Base-by-base conservation (phyloP, 805 yeast species). In the Vanderwaltozyma yarrowii region DNA sequence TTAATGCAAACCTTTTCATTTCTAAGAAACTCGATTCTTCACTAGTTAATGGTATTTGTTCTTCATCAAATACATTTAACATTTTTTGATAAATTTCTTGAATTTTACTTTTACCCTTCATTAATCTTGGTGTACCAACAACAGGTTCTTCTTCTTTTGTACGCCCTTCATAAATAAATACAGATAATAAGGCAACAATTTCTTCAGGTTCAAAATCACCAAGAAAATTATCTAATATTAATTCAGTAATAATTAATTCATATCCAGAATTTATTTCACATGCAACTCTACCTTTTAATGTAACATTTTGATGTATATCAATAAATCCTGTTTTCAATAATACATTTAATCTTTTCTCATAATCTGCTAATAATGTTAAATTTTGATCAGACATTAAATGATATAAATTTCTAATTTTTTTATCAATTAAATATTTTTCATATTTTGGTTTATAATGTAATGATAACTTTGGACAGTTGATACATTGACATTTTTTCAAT, bases 121-220 rank as follows among this genome's bases (percentile, higher is more conserved):
- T 92, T 36, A 92, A 68, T 35, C 94, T 69, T 18, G 96, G 95
- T 0, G 95, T 82, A 1, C 73, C 75, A 21, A 61, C 54, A 3
- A 73, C 63, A 7, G 75, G 78, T 42, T 79, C 94, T 14, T 69
- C 77, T 27, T 73, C 76, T 17, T 73, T 69, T 14, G 75, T 70
- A 26, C 61, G 49, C 1, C 96, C 97, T 52, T 92, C 96, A 54
- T 84, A 92, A 1, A 92, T 95, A 64, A 92, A 92, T 27, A 83
- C 85, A 0, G 96, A 86, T 24, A 92, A 62, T 35, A 92, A 66
- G 0, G 97, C 97, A n/a, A 88, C 96, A 44, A 92, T 87, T 60
- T 92, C 98, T 53, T 87, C 96, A 0, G 96, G 87, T 45, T 88
- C 94, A 55, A 83, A 88, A 41, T 86, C 94, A 23, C 89, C 95